Percentiles rank a stretch among this genome's conserved stretches.
phyloP scores from a whole-genome alignment of 2,329 filamentous ascomycete genomes.

The Rhynchosporium secalis region DNA sequence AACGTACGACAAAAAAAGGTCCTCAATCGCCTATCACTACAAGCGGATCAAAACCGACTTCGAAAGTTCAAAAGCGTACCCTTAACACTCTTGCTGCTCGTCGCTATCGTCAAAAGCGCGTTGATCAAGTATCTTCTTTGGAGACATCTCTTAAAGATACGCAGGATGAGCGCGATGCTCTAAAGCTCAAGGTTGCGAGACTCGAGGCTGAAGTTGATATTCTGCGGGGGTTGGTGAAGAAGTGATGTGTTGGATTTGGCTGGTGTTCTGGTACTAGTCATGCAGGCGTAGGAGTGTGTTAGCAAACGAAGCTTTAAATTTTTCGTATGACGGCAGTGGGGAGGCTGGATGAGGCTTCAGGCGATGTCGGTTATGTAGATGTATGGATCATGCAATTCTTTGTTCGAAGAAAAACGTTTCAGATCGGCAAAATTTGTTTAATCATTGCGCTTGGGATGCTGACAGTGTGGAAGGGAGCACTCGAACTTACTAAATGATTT shows the following conservation, averaged over 20 bases:
- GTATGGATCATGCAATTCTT: constrained; percentile 15
- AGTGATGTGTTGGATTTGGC: not conserved
- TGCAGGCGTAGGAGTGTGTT: not conserved
- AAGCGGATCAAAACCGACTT: not conserved
- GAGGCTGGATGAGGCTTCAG: constrained; percentile 16
- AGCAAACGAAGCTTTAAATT: not conserved
- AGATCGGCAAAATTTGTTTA: constrained; percentile 35
- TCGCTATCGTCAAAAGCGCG: constrained; percentile 69
- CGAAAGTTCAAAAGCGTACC: constrained; percentile 53
- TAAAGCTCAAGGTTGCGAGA: constrained; percentile 61
- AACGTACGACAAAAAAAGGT: not conserved
- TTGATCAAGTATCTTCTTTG: constrained; percentile 64
- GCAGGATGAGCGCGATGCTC: constrained; percentile 61
- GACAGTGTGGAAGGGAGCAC: not conserved
- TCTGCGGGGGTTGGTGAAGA: constrained; percentile 50
- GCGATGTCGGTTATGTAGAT: constrained; percentile 30
- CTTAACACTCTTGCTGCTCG: constrained; percentile 71
- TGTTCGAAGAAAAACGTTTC: constrained; percentile 11
- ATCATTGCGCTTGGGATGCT: constrained; percentile 13
- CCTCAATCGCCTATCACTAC: not conserved
- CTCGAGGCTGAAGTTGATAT: constrained; percentile 66
- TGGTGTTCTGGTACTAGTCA: not conserved
- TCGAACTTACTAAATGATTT: not conserved
- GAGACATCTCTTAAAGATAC: constrained; percentile 60
- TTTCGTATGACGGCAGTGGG: not conserved